Base-by-base conservation (phyloP, 108 stramenopile species). In the Skeletonema marinoi region DNA sequence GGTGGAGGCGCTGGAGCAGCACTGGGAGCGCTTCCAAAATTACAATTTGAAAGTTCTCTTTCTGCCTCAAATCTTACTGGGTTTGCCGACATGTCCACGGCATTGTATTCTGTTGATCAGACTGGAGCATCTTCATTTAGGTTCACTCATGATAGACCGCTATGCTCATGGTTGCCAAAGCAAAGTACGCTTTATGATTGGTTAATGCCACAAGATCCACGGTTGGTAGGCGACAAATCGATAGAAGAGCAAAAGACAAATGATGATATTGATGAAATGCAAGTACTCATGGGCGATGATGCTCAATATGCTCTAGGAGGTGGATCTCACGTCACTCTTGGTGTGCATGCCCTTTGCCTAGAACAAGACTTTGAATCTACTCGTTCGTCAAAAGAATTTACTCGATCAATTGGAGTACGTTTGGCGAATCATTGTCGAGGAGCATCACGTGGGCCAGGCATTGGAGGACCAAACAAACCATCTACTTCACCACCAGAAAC, bases 81-180 rank as follows among this genome's bases (percentile, higher is more conserved):
- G 33, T 75, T 75, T 66, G 69, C 87, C 11, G 94, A 95, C 66
- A 79, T 82, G 3, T 87, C 91, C 5, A 39, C 72, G 14, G 66
- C 90, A 10, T 73, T 70, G 19, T 95, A 95, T 69, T 81, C 88
- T 25, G 84, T 93, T 21, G 92, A 95, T 71, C 89, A 92, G 62
- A 84, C 89, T n/a, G 74, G 87, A 7, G 70, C 71, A 14, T 66
- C 89, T 1, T 60, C 85, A 16, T 83, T 88, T 32, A 51, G 41
- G 19, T 71, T 87, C n/a, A 60, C 50, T 4, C 93, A 95, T 71
- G 88, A 90, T 70, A 87, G 90, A 10, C 94, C 94, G 2, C 65
- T 95, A 46, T 85, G 83, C 50, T 74, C 87, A 11, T 87, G 71
- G 69, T 76, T 94, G 25, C 77, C 83, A 3, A 73, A 71, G 32